Evolutionary conservation across 805 yeast genomes (phyloP).

Genomic region (Yarrowia bubula): DNA sequence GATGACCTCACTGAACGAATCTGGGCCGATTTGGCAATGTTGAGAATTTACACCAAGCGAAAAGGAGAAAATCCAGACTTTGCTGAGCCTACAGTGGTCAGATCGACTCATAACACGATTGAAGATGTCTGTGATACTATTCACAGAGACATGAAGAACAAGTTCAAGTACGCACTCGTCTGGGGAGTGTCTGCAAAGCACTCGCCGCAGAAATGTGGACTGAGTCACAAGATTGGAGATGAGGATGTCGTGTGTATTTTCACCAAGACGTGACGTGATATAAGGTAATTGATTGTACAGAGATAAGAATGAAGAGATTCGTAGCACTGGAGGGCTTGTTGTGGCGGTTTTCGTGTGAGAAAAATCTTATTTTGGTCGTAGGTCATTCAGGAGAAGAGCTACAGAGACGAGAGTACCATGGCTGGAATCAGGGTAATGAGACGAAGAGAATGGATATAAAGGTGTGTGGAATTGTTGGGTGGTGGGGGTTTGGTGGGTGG

Average conservation of each 20-base stretch:
- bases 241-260: slow-evolving; percentile 93
- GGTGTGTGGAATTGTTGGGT: too few relatives aligned
- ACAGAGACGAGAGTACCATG: too few relatives aligned
- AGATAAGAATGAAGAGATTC: too few relatives aligned
- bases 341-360: too few relatives aligned
- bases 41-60: slow-evolving; percentile 79
- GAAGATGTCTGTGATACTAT: slow-evolving; percentile 88
- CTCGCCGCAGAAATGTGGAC: slow-evolving; percentile 95
- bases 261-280: slow-evolving; percentile 50
- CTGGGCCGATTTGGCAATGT: slow-evolving; percentile 80
- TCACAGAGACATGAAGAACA: slow-evolving; percentile 87
- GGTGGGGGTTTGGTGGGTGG: too few relatives aligned
- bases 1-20: slow-evolving; percentile 88
- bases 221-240: slow-evolving; percentile 76
- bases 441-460: too few relatives aligned
- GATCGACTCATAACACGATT: slow-evolving; percentile 67
- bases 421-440: too few relatives aligned
- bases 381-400: too few relatives aligned
- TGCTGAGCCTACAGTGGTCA: slow-evolving; percentile 85
- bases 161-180: slow-evolving; percentile 89
- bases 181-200: slow-evolving; percentile 97
- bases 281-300: too few relatives aligned
- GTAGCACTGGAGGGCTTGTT: too few relatives aligned
- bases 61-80: slow-evolving; percentile 82
- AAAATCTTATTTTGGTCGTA: too few relatives aligned